Evolutionary conservation across 2,329 filamentous ascomycete species (phyloP), one percentile per base, ranked within the genome.

Genomic region (Fusarium protoensiforme): DNA sequence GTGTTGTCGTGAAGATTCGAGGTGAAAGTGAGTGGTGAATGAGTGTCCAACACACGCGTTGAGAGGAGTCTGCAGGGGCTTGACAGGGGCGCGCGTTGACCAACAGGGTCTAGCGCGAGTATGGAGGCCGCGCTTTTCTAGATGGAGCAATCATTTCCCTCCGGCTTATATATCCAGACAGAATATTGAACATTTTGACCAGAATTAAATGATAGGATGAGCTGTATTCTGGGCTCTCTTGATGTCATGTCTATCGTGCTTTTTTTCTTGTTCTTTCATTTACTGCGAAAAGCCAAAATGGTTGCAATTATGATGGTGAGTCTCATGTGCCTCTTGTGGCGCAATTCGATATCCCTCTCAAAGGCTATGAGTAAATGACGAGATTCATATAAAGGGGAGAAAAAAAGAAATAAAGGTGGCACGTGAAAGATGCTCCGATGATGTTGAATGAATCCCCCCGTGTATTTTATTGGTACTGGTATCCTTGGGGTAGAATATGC

Each of bases 1-100:
- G 61, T 67, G 65, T 70, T 70, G 72, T 68, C 70, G 61, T 70
- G 65, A 62, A 60, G 62, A 63, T 33, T 64, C 59, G 53, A 72
- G 53, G 62, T 69, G 70, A 67, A 67, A 46, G 62, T 68, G 59
- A 75, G 63, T 71, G 64, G 46, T 75, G 67, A 73, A 64, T 67
- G 62, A 75, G 38, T 68, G 63, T 61, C 60, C 72, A 67, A 68
- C 64, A 54, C 53, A 61, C 72, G 72, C 72, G 69, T 75, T 72
- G 72, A 75, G 65, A 62, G 69, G 72, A 73, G 62, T 58, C 60
- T 68, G 51, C 69, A 75, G 72, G 71, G 72, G 66, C 20, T 61
- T 65, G 66, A 75, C 69, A 73, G 69, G 72, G 72, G 63, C 16
- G 64, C 72, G 69, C 72, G 72, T 64, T 71, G 35, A 65, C 70